phyloP scores from a whole-genome alignment of 331 rosid genomes.

The Quercus phellos region DNA sequence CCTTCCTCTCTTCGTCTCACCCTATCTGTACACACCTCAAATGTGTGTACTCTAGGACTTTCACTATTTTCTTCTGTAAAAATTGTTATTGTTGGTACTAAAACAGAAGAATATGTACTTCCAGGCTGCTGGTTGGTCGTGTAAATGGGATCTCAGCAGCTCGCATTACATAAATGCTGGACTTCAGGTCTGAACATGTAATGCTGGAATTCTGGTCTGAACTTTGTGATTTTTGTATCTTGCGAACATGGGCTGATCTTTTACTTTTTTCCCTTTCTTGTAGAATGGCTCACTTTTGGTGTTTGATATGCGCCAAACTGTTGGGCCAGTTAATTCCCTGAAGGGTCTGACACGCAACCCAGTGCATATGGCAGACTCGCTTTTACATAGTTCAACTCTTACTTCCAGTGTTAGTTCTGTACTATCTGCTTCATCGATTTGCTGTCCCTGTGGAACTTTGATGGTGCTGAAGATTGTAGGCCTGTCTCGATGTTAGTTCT shows the following conservation, averaged over 20 bases:
- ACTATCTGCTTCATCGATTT: conserved; percentile 77
- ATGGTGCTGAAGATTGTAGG: conserved; percentile 62
- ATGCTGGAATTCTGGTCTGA: conserved; percentile 32
- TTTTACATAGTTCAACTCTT: conserved; percentile 40
- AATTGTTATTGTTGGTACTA: not conserved
- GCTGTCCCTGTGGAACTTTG: conserved; percentile 73
- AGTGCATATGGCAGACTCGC: conserved; percentile 66
- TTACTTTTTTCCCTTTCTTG: conserved; percentile 15
- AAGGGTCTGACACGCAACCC: conserved; percentile 61
- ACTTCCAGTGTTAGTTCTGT: conserved; percentile 40
- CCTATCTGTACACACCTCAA: not conserved
- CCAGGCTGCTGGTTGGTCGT: conserved; percentile 85
- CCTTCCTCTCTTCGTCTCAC: not conserved
- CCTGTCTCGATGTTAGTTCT: too few relatives aligned
- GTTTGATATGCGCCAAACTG: conserved; percentile 77
- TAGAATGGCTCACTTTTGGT: conserved; percentile 79
- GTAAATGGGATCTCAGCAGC: conserved; percentile 72
- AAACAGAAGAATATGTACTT: conserved; percentile 19
- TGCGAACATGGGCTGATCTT: conserved; percentile 4
- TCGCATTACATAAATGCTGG: conserved; percentile 69
- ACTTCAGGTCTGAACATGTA: conserved; percentile 28
- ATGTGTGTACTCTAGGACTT: not conserved
- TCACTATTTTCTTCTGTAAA: not conserved
- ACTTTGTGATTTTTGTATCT: conserved; percentile 12
- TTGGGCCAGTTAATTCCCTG: conserved; percentile 51